phyloP scores from a whole-genome alignment of 208 protist genomes.

The Leptomonas pyrrhocoris region DNA sequence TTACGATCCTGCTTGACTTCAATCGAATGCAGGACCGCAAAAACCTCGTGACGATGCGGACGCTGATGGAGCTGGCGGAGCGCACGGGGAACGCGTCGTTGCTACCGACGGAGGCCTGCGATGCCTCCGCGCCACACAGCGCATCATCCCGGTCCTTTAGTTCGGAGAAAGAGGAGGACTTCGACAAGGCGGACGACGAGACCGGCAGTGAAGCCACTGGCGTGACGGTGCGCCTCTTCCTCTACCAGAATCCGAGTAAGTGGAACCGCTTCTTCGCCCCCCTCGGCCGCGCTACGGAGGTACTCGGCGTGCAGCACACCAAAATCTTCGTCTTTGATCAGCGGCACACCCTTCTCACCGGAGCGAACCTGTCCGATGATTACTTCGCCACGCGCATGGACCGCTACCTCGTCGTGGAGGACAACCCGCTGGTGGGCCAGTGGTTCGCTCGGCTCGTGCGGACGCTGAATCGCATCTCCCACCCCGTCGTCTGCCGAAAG shows the following conservation, averaged over 20 bases:
- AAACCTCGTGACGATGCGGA: slow-evolving; percentile 59
- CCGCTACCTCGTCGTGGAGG: slow-evolving; percentile 85
- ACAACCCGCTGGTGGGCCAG: slow-evolving; percentile 60
- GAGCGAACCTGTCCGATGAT: slow-evolving; percentile 94
- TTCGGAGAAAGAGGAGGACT: background rate
- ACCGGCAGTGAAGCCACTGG: slow-evolving; percentile 3
- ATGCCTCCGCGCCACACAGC: background rate
- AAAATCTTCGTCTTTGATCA: slow-evolving; percentile 94
- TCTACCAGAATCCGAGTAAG: slow-evolving; percentile 71
- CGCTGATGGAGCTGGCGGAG: slow-evolving; percentile 46
- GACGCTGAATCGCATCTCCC: slow-evolving; percentile 43
- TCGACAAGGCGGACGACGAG: slow-evolving; percentile 5
- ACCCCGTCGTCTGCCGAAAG: slow-evolving; percentile 49
- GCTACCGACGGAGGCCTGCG: slow-evolving; percentile 16
- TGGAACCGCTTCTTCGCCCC: slow-evolving; percentile 66
- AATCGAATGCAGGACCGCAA: slow-evolving; percentile 79
- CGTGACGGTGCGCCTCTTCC: slow-evolving; percentile 51
- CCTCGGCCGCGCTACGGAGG: slow-evolving; percentile 71
- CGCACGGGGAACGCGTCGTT: slow-evolving; percentile 14
- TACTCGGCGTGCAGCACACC: slow-evolving; percentile 94
- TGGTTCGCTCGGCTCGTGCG: slow-evolving; percentile 64
- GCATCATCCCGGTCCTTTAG: background rate
- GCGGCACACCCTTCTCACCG: slow-evolving; percentile 83
- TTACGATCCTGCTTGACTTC: slow-evolving; percentile 81
- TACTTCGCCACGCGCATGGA: slow-evolving; percentile 96